A percentile compares a stretch with the other conserved stretches of the same genome.
These are phyloP conservation scores for Pugionium cornutum DNA, from an alignment of 345 rosid species.

Conservation along the genomic window DNA sequence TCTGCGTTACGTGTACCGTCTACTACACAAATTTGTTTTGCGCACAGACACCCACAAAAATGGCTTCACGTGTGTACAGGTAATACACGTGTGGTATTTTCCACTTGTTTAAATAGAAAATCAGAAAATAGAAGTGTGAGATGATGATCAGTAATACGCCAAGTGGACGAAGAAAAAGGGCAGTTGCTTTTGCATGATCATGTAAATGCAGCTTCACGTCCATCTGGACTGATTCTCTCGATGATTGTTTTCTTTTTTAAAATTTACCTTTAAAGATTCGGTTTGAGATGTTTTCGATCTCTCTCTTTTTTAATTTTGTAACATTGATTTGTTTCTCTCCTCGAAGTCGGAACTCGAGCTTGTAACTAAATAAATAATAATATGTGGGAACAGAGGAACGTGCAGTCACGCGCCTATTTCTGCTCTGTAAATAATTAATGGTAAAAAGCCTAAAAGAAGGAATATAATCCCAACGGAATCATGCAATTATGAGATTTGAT, in stretches of 20 bases:
- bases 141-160: constrained; percentile 17
- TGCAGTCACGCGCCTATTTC: constrained; percentile 31
- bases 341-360: constrained; percentile 21
- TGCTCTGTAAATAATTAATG: constrained; percentile 12
- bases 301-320: not conserved
- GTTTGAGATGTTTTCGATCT: not conserved
- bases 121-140: not conserved
- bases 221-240: constrained; percentile 12
- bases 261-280: constrained; percentile 1
- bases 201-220: constrained; percentile 9
- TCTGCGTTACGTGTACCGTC: no score
- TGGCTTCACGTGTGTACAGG: not conserved
- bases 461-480: constrained; percentile 31
- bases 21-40: no score
- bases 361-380: not conserved
- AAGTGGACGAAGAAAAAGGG: constrained; percentile 31
- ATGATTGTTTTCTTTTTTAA: not conserved
- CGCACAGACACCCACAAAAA: no score
- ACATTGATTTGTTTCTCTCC: constrained; percentile 11
- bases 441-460: constrained; percentile 1
- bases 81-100: constrained; percentile 12
- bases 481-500: constrained; percentile 40
- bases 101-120: not conserved
- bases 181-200: constrained; percentile 31
- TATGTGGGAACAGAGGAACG: constrained; percentile 30